Conservation (phyloP, 768 basidiomycete species). For the Lactarius psammicola region DNA sequence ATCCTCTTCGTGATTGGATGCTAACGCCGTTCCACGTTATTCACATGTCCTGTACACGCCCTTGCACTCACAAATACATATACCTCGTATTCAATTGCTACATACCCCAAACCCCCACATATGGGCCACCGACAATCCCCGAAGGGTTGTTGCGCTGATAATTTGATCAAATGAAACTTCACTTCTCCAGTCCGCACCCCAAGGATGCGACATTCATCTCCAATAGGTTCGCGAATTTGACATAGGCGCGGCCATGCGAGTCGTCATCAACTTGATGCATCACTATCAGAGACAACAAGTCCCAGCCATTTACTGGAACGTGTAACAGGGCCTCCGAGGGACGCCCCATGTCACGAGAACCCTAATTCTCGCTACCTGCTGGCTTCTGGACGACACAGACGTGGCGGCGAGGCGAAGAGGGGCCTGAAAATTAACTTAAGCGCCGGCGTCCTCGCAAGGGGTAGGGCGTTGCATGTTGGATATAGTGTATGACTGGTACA, state of each 20-base stretch:
- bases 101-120: not conserved
- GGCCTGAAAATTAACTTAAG: not conserved
- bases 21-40: too few relatives aligned
- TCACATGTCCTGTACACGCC: too few relatives aligned
- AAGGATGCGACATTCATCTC: not conserved
- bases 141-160: not conserved
- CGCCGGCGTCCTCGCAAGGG: not conserved
- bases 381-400: not conserved
- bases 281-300: not conserved
- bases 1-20: too few relatives aligned
- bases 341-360: not conserved
- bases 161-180: not conserved
- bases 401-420: not conserved
- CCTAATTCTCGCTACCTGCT: not conserved
- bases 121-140: not conserved
- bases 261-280: not conserved
- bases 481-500: not conserved
- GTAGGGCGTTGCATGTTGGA: not conserved
- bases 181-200: not conserved
- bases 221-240: not conserved
- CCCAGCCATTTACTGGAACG: not conserved
- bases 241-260: not conserved
- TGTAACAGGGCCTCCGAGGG: not conserved
- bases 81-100: not conserved
- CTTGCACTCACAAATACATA: too few relatives aligned